Evolutionary conservation across 352 stramenopile genomes (phyloP), one percentile per base, ranked within the genome.

Genomic region (Blastocystis sp.): DNA sequence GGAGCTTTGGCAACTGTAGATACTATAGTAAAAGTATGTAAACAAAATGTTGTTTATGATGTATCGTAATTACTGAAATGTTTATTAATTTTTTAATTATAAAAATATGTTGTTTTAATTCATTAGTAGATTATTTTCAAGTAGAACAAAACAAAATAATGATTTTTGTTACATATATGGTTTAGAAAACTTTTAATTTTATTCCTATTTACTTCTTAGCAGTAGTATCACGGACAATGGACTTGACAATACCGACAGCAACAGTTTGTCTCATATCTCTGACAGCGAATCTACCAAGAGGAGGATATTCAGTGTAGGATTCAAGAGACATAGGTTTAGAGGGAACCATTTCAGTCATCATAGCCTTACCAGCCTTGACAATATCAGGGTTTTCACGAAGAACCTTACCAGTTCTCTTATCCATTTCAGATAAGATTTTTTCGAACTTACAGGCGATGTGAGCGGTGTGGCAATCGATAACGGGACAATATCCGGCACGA

Each of bases 401-500:
- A n/a, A 94, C 55, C 69, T 93, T 90, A 69, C 87, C 87, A 21
- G 84, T 91, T 67, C 79, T 74, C 55, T 85, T 78, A 74, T 96
- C 87, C 70, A 96, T 88, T 77, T 93, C 95, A 68, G 91, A 73
- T 48, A 79, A 83, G 68, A 96, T 93, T 27, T 80, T 65, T 54
- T 77, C 67, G 71, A 96, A 92, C 68, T 80, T 84, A 75, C 88
- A 95, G 16, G 86, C 80, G 68, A 94, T 82, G 70, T 95, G 88
- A 4, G 83, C 78, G 25, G 88, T 94, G 77, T 96, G 88, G 74
- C 87, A 95, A 75, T 96, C 84, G 16, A 98, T 70, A 23, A 95
- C 79, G 2, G 87, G 88, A 33, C 73, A 80, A 77, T 94, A 98
- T 25, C 86, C 87, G 42, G 80, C 73, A 32, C 64, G 58, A 69